Evolutionary conservation across 2,329 filamentous ascomycete species (phyloP), one percentile per base, ranked within the genome.

Genomic region (Alternaria panax): DNA sequence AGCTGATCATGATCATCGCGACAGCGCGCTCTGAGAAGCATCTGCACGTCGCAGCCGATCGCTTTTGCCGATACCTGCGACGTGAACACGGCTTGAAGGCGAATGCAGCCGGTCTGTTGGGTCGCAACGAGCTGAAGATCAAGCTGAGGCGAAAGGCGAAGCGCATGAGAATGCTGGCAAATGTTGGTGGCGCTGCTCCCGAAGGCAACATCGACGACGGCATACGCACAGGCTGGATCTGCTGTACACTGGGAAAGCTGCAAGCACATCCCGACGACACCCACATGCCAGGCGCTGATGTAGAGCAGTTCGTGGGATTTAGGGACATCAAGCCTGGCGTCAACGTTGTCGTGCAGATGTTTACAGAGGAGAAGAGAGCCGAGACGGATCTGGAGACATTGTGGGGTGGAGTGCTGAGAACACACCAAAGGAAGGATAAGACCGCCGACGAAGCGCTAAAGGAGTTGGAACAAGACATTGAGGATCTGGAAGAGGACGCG

Each of bases 211-310:
- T 85, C 1, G 93, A 97, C 68, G 92, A 97, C 72, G 94, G 93
- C 2, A 91, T 97, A 52, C 89, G 90, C 12, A 97, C 94, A 1
- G 93, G 93, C 9, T 99, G 95, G 95, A 90, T 99, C 20, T 99
- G 95, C 78, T 91, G 98, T 61, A 96, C 97, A 74, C 86, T 95
- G 9, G 92, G 92, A 5, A 86, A 86, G 16, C 84, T 92, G 1
- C 86, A 90, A 42, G 85, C 86, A 22, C 81, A 84, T n/a, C 68
- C 76, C 5, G 68, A 78, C 32, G 75, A 77, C 25, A 71, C 56
- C 12, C 60, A 72, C 12, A 70, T 75, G 64, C 71, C 69, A 2
- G 71, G 70, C 1, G 69, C 69, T 7, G 54, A 75, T 5, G 68
- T 71, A 12, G 83, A 87, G 14, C 83, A 85, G 8, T 87, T 93